Evolutionary conservation across 116 monocot genomes (phyloP), one percentile per base, ranked within the genome.

Genomic region (Phalaenopsis hybrid): DNA sequence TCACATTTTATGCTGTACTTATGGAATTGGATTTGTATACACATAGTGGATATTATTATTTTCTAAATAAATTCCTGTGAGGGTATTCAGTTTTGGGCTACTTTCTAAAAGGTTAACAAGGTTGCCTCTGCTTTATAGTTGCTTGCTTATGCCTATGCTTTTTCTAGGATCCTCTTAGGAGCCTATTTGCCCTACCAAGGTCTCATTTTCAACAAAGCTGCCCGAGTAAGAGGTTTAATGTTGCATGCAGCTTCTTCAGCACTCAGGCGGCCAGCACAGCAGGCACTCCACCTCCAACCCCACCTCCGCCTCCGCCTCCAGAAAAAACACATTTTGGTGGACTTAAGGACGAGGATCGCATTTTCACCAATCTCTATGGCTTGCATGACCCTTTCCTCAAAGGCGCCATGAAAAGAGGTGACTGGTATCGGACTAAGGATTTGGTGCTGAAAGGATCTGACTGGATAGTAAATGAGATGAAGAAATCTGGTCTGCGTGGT

Each of bases 391-490:
- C 94, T 84, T 94, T 96, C 84, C 94, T 96, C 34, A 96, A 96
- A 85, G 94, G 96, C 59, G 94, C 96, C 8, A 91, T 92, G 92
- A 91, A 96, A 82, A 81, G 96, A 8, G 96, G 96, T 57, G 96
- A 96, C 77, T 96, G 96, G 96, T 86, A 94, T 21, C 79, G 91
- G 57, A 96, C 96, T 41, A 94, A 96, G 74, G 96, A 96, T 73
- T 58, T 96, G 79, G 92, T 96, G 2, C 81, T 94, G 23, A 96
- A 96, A 78, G 96, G 96, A 0, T 13, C 91, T 48, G 96, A 96
- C 77, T 96, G 96, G 96, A 96, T 96, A 72, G 94, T 96, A n/a
- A 90, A 92, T 76, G 96, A 96, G 83, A 91, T 96, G 90, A 96
- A 96, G 88, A 96, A 92, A 74, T 96, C 96, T 4, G 96, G 96